Base-by-base conservation (phyloP, 2,329 filamentous ascomycete genomes). In the Fusarium oxysporum region DNA sequence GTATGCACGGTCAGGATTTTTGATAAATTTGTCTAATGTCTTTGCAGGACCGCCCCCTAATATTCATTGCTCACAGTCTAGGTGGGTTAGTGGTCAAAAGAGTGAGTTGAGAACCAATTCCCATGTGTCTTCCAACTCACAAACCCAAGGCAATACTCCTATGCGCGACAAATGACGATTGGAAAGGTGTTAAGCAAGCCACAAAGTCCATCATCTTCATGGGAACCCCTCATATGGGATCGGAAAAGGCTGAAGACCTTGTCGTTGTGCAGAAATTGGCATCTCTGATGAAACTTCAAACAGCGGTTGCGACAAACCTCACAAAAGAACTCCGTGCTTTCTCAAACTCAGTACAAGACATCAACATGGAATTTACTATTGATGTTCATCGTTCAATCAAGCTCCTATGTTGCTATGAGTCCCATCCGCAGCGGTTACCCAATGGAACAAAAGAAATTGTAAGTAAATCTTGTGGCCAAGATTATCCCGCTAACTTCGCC, bases 171-270 rank as follows among this genome's bases (percentile, higher is more conserved):
- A 74, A 74, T 14, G 53, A 72, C 25, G 72, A 73, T 30, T 75
- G 72, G 71, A 50, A 48, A 19, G 68, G 60, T 21, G 51, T 75
- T 19, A 73, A 73, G 41, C 50, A 48, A 38, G 71, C 72, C 16
- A 75, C 72, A 16, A 72, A 73, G 35, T 65, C 72, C 1, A 73
- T 75, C 12, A 57, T 75, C 4, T 75, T 75, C 25, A 73, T 75
- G 71, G 72, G 72, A 19, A 75, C 72, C 11, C 72, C 72, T 21
- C 72, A 75, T 30, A 73, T 75, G 72, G 72, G 72, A 30, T 73
- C 72, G 3, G 71, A 73, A 41, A 73, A 73, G 23, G 65, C 72
- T 2, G 65, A 67, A 44, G 65, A 73, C 28, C 68, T 75, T 7
- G 71, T 75, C 8, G 62, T 71, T n/a, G 62, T 73, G 16, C 72